Percentiles rank a stretch among this genome's conserved stretches.
These are phyloP conservation scores for Eimeria tenella DNA, from an alignment of 169 alveolate species.

Conservation along the genomic window DNA sequence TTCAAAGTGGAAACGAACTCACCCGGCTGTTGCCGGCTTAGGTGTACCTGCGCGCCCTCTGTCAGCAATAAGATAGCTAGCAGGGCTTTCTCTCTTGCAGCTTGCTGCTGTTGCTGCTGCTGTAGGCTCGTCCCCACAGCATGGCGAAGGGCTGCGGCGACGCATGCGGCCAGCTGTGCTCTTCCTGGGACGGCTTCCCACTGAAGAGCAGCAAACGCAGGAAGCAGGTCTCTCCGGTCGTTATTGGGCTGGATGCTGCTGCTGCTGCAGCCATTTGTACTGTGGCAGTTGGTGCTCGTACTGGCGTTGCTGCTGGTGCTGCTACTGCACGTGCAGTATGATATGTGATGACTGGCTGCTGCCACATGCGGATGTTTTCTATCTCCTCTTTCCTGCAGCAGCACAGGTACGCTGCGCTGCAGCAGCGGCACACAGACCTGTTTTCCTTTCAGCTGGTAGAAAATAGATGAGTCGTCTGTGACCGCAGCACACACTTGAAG, in stretches of 20 bases:
- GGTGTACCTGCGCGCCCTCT: background rate
- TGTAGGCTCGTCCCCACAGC: background rate
- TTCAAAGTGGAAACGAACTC: background rate
- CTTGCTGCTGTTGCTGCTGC: background rate
- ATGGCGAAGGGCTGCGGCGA: background rate
- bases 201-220: constrained; percentile 23
- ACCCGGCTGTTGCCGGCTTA: background rate
- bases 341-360: background rate
- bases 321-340: background rate
- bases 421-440: background rate
- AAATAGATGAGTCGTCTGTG: background rate
- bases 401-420: background rate
- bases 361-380: background rate
- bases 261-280: background rate
- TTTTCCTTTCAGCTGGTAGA: background rate
- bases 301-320: background rate
- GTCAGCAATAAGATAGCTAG: background rate
- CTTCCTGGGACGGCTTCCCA: background rate
- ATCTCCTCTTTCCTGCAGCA: constrained; percentile 18
- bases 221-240: background rate
- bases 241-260: background rate
- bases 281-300: background rate
- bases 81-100: background rate
- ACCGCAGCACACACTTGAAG: background rate
- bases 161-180: background rate